Evolutionary conservation across 2,329 filamentous ascomycete species (phyloP), one percentile per base, ranked within the genome.

Genomic region (Pseudofabraea citricarpa): DNA sequence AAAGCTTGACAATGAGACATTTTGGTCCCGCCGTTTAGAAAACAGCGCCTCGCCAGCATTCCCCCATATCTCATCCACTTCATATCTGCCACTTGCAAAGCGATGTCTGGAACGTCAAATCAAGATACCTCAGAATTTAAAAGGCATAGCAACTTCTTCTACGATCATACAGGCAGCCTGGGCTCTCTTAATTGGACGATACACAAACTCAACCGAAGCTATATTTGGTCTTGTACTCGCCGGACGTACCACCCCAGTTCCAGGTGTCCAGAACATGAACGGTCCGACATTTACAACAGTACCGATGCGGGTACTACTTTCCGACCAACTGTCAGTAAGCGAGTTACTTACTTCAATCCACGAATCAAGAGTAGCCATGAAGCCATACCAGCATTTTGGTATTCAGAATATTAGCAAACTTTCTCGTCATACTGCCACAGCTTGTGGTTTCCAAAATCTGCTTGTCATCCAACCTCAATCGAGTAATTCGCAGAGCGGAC

Each of bases 261-360:
- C 67, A 69, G 64, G 61, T 6, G 61, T 68, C 23, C 65, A 67
- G 41, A 49, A 62, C 18, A 67, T 69, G 36, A 60, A 63, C 45
- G 67, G 66, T 1, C 67, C 67, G 10, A 65, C 66, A 55, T 65
- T 68, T 44, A 63, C 64, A 6, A 69, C 67, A 2, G 57, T 69
- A 8, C 67, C 67, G 8, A 53, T 69, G 13, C 60, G 64, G 15
- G 31, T 46, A 8, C 24, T 27, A 13, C 8, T 27, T 27, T 7
- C 31, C 24, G 24, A 39, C 27, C 29, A 21, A 8, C 24, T 27
- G 24, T 27, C 24, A 27, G 24, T 27, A 13, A 27, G 24, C 24
- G n/a, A n/a, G n/a, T n/a, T n/a, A n/a, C n/a, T n/a, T n/a, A n/a
- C n/a, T n/a, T 27, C 24, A 27, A 27, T 27, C 24, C 24, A 27